phyloP scores from a whole-genome alignment of 176 grass and related monocot genomes.

The Triticum turgidum region DNA sequence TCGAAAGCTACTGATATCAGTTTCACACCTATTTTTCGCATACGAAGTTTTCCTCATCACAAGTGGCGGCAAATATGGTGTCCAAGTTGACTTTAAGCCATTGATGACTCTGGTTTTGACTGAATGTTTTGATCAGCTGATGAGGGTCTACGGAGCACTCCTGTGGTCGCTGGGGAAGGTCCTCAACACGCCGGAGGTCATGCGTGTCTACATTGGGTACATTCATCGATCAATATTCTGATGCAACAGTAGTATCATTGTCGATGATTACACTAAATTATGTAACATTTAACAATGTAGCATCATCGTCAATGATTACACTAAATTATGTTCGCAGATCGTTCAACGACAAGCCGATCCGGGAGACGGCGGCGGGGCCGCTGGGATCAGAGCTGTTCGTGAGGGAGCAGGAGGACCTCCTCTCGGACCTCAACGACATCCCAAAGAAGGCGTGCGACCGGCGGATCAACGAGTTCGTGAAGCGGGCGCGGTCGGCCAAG shows the following conservation, averaged over 20 bases:
- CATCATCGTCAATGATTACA: background rate
- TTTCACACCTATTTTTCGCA: background rate
- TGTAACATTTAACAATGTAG: too few species aligned
- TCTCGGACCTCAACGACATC: conserved; percentile 83
- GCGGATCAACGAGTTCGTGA: conserved; percentile 82
- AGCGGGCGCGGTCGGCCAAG: conserved; percentile 65
- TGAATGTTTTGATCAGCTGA: conserved; percentile 52
- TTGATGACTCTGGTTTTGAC: background rate
- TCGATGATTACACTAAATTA: too few species aligned
- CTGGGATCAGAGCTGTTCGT: conserved; percentile 72
- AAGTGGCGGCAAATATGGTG: background rate
- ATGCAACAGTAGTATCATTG: background rate
- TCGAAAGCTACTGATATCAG: background rate
- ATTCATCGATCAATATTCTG: conserved; percentile 3
- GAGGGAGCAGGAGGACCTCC: conserved; percentile 77
- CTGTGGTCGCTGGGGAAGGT: conserved; percentile 94
- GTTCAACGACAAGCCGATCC: conserved; percentile 85
- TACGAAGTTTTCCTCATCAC: background rate
- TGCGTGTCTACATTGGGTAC: conserved; percentile 91
- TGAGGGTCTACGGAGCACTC: conserved; percentile 86
- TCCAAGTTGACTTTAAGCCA: background rate
- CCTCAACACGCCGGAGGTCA: conserved; percentile 89
- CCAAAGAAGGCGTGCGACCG: conserved; percentile 89
- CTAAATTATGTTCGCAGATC: conserved; percentile 41
- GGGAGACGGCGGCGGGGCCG: conserved; percentile 60